Evolutionary conservation across 805 yeast genomes (phyloP).

Genomic region (Brettanomyces nanus): DNA sequence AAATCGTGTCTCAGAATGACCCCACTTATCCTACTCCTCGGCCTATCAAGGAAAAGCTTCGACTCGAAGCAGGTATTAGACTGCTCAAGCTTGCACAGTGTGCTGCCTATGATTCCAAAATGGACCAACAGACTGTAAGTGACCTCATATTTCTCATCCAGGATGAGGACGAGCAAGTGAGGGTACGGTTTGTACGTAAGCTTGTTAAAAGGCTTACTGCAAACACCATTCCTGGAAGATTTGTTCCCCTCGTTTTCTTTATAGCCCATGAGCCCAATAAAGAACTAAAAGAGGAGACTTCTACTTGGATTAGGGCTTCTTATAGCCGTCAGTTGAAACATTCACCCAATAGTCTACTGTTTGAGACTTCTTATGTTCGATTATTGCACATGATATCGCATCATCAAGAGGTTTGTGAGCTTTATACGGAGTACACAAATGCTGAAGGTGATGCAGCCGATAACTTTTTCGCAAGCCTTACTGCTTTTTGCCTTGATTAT

Average conservation of each 20-base stretch:
- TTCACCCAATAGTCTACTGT: slow-evolving; percentile 32
- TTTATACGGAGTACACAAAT: slow-evolving; percentile 19
- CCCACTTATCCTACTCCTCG: slow-evolving; percentile 54
- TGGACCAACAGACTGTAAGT: slow-evolving; percentile 44
- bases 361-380: slow-evolving; percentile 63
- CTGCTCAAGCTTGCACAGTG: slow-evolving; percentile 56
- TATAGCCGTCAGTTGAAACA: slow-evolving; percentile 28
- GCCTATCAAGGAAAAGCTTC: slow-evolving; percentile 48
- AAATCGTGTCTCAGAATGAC: slow-evolving; percentile 43
- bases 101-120: slow-evolving; percentile 41
- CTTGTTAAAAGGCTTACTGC: slow-evolving; percentile 44
- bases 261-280: slow-evolving; percentile 68
- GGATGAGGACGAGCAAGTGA: slow-evolving; percentile 54
- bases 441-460: slow-evolving; percentile 8
- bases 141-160: slow-evolving; percentile 52
- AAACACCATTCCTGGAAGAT: slow-evolving; percentile 53
- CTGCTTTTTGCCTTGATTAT: slow-evolving; percentile 49
- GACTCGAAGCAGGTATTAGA: slow-evolving; percentile 60
- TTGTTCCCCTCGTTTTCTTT: slow-evolving; percentile 60
- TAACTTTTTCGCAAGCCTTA: slow-evolving; percentile 30
- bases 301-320: slow-evolving; percentile 67
- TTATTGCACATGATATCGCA: slow-evolving; percentile 66
- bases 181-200: slow-evolving; percentile 40
- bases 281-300: slow-evolving; percentile 39
- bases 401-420: slow-evolving; percentile 53